phyloP scores from a whole-genome alignment of 1,284 basidiomycete species.

The Melampsora larici-populina region DNA sequence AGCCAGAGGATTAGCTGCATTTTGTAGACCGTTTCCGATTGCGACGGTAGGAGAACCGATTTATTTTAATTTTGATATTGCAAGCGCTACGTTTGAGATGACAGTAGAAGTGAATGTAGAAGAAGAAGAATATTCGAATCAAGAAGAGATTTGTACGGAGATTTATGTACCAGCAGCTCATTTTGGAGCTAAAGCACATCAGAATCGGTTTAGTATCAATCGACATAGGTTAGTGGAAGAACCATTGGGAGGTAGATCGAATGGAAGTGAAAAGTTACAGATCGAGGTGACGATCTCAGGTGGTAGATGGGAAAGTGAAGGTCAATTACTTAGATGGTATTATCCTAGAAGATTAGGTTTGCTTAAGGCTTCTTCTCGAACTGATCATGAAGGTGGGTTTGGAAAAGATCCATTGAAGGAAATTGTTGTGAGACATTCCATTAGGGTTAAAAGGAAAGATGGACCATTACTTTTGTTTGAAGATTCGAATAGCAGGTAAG shows the following conservation, averaged over 20 bases:
- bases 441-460: constrained; percentile 20
- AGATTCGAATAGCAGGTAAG: constrained; percentile 15
- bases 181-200: constrained; percentile 45
- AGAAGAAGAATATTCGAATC: constrained; percentile 45
- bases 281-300: constrained; percentile 22
- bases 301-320: constrained; percentile 39
- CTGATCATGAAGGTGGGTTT: neutral
- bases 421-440: neutral
- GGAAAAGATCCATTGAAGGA: neutral
- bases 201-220: neutral
- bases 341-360: constrained; percentile 9
- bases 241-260: no score
- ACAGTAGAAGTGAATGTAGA: constrained; percentile 63
- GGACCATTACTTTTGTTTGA: constrained; percentile 13
- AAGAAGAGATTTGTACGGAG: constrained; percentile 47
- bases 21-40: constrained; percentile 74
- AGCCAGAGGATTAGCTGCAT: constrained; percentile 73
- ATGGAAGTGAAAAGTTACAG: constrained; percentile 8
- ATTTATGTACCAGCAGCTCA: constrained; percentile 51
- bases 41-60: constrained; percentile 65
- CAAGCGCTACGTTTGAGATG: constrained; percentile 67
- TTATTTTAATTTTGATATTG: constrained; percentile 71
- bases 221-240: no score
- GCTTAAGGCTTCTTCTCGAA: neutral
- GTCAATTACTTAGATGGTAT: constrained; percentile 24